These are phyloP conservation scores for Echeveria elegans DNA, from an alignment of 164 flowering plant genomes.

Conservation along the genomic window DNA sequence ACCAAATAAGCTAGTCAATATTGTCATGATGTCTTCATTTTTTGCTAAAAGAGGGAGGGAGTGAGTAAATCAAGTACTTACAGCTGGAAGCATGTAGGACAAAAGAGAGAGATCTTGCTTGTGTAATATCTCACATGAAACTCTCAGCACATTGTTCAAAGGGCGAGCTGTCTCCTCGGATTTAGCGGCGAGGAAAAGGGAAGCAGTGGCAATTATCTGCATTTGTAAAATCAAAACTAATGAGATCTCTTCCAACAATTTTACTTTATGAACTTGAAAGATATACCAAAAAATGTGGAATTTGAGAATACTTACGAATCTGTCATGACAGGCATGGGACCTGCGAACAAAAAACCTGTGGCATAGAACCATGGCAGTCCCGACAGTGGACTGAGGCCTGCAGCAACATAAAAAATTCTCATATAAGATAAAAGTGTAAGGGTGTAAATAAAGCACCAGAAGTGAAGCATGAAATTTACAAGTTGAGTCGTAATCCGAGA, in stretches of 20 bases:
- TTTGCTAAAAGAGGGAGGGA: neutral
- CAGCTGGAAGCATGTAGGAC: conserved; percentile 59
- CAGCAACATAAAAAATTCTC: conserved; percentile 15
- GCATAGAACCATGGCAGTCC: conserved; percentile 93
- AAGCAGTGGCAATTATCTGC: conserved; percentile 91
- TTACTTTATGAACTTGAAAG: neutral
- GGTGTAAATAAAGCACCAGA: conserved; percentile 6
- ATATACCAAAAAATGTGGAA: neutral
- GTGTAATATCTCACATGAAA: conserved; percentile 68
- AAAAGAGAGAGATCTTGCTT: conserved; percentile 53
- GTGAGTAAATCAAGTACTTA: conserved; percentile 23
- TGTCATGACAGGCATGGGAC: conserved; percentile 91
- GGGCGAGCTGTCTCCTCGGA: conserved; percentile 92
- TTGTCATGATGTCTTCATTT: neutral
- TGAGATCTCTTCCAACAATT: neutral
- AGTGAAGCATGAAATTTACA: conserved; percentile 45
- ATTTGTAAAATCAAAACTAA: conserved; percentile 7
- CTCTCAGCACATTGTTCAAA: conserved; percentile 58
- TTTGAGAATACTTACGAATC: conserved; percentile 64
- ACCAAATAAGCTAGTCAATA: no score
- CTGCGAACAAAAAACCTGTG: conserved; percentile 89
- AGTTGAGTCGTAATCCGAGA: conserved; percentile 70
- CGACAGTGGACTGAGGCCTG: conserved; percentile 95
- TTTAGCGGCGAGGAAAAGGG: conserved; percentile 86
- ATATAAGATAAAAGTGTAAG: no score